Base-by-base conservation (phyloP, 2,329 filamentous ascomycete species). In the Karstenula rhodostoma region DNA sequence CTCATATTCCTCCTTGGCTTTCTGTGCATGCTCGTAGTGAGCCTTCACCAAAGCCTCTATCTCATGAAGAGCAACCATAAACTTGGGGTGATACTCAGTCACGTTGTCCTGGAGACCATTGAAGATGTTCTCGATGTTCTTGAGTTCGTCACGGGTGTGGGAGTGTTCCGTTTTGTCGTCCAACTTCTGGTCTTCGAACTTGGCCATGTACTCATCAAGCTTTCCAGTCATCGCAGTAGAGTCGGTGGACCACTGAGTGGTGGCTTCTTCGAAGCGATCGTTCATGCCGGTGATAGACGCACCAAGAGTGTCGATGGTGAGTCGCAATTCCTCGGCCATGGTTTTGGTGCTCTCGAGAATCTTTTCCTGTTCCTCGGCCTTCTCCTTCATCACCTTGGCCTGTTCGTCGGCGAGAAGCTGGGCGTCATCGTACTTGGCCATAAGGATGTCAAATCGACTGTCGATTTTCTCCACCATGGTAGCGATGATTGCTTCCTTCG, bases 341-440 rank as follows among this genome's bases (percentile, higher is more conserved):
- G 86, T 84, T 78, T 93, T 97, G 27, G 91, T 94, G 62, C 85
- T 87, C 17, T 88, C 83, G 8, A 96, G 82, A 4, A 93, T 87
- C 57, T 91, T 89, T 60, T 94, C 87, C 63, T 93, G 89, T 65
- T 90, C 86, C 35, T 86, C 80, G 33, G 92, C 88, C 59, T 91
- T 89, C 65, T 91, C 89, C 68, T 94, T 92, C 56, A 88, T 87
- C 35, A 89, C 85, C 65, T 89, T 88, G 51, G 89, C 86, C 68
- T 91, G 91, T 50, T 91, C 89, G 47, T 96, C 91, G 32, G 92
- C 85, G 8, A 87, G 82, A 22, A 85, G 81, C 72, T 96, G 91
- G 64, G 94, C 89, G 62, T 95, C 92, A 57, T 97, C 94, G 72
- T 97, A 96, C 76, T 96, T 97, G 67, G 85, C 83, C 75, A 96